Conservation (phyloP, 768 basidiomycete genomes). For the Suillus discolor region DNA sequence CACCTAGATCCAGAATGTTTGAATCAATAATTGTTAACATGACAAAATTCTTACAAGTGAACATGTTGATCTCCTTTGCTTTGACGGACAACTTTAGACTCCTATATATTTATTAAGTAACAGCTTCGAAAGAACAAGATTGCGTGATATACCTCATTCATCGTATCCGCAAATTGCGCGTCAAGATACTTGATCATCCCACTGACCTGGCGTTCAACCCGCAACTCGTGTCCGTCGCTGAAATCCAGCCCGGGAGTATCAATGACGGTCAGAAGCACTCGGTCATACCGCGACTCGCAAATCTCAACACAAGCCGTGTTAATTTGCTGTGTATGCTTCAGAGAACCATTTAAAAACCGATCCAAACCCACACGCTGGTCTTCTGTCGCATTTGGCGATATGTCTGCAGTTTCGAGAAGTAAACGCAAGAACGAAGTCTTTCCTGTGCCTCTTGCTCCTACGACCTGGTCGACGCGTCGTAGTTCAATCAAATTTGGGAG, state of each 20-base stretch:
- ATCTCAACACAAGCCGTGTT: slow-evolving; percentile 78
- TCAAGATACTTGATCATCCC: slow-evolving; percentile 77
- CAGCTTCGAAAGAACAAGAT: neutral
- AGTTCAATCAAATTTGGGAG: slow-evolving; percentile 1
- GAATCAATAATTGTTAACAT: slow-evolving; percentile 13
- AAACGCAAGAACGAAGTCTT: slow-evolving; percentile 84
- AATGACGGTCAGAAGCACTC: slow-evolving; percentile 76
- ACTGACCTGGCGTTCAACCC: slow-evolving; percentile 78
- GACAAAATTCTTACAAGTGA: slow-evolving; percentile 63
- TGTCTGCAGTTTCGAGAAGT: slow-evolving; percentile 81
- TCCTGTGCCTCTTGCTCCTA: slow-evolving; percentile 78
- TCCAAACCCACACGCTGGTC: slow-evolving; percentile 72
- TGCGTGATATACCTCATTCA: slow-evolving; percentile 66
- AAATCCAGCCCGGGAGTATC: slow-evolving; percentile 89
- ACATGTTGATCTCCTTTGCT: slow-evolving; percentile 90
- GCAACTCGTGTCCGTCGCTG: slow-evolving; percentile 68
- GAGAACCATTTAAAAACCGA: slow-evolving; percentile 61
- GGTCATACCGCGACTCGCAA: slow-evolving; percentile 80
- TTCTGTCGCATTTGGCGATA: slow-evolving; percentile 73
- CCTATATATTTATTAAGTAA: slow-evolving; percentile 43
- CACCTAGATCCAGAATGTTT: slow-evolving; percentile 47
- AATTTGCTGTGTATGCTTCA: slow-evolving; percentile 64
- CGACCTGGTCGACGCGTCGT: slow-evolving; percentile 52
- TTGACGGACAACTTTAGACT: slow-evolving; percentile 86
- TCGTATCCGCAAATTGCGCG: slow-evolving; percentile 79